A percentile compares a stretch with the other conserved stretches of the same genome.
Conservation (phyloP, 257 asterid species). For the Cruciata laevipes region DNA sequence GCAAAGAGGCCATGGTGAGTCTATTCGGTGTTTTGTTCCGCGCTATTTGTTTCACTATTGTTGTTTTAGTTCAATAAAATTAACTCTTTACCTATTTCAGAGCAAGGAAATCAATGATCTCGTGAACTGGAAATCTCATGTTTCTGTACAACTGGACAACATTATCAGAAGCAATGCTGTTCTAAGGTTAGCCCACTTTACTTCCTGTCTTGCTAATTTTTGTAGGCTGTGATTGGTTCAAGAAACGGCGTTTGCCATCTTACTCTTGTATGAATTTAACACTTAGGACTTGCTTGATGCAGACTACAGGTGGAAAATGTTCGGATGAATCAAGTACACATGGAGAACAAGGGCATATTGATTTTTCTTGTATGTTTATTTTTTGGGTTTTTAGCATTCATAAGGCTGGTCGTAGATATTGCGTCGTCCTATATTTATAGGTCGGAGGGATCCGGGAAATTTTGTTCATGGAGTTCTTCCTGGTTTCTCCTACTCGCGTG, state of each 20-base stretch:
- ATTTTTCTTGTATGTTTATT: slow-evolving; percentile 52
- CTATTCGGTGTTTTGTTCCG: slow-evolving; percentile 1
- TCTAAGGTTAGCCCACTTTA: slow-evolving; percentile 51
- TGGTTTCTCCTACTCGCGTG: slow-evolving; percentile 63
- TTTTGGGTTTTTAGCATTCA: slow-evolving; percentile 46
- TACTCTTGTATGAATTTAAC: not conserved
- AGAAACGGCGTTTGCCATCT: not conserved
- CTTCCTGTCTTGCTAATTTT: not conserved
- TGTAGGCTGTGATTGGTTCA: not conserved
- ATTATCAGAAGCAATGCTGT: slow-evolving; percentile 50
- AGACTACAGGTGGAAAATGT: slow-evolving; percentile 65
- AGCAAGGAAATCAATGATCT: slow-evolving; percentile 59
- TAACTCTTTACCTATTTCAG: slow-evolving; percentile 39
- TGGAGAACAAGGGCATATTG: slow-evolving; percentile 77
- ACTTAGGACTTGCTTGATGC: slow-evolving; percentile 24
- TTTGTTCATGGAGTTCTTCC: slow-evolving; percentile 56
- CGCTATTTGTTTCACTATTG: not conserved
- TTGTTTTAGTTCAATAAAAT: not conserved
- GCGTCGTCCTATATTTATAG: slow-evolving; percentile 31
- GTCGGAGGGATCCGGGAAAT: slow-evolving; percentile 46
- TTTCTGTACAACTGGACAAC: slow-evolving; percentile 59
- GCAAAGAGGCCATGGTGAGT: slow-evolving; percentile 68
- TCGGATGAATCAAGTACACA: slow-evolving; percentile 49
- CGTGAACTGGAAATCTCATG: slow-evolving; percentile 68
- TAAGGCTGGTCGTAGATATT: slow-evolving; percentile 41